These are phyloP conservation scores for Kluyveromyces sp. DNA, from an alignment of 1,139 yeast genomes.

Conservation along the genomic window DNA sequence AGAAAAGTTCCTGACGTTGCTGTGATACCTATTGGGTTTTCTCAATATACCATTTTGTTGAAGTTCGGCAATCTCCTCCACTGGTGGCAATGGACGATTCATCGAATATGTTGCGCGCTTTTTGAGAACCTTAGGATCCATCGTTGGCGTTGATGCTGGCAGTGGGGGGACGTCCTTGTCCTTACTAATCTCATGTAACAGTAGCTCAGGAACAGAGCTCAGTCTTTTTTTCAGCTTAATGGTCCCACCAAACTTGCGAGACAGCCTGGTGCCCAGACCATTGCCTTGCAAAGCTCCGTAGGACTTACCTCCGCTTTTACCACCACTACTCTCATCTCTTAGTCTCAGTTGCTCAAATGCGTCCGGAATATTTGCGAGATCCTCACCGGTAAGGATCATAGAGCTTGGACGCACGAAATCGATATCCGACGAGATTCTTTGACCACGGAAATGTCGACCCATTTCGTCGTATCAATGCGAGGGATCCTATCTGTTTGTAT, in stretches of 20 bases:
- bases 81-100: background rate
- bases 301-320: background rate
- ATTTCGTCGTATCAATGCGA: conserved; percentile 7
- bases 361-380: conserved; percentile 21
- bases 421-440: conserved; percentile 18
- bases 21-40: background rate
- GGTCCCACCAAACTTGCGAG: conserved; percentile 25
- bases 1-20: background rate
- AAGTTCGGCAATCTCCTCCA: background rate
- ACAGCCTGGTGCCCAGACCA: conserved; percentile 11
- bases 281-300: background rate
- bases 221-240: conserved; percentile 22
- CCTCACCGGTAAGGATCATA: conserved; percentile 22
- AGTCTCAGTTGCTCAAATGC: conserved; percentile 5
- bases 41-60: background rate
- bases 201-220: conserved; percentile 27
- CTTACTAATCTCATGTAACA: conserved; percentile 19
- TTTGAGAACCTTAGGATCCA: background rate
- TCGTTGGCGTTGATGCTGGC: background rate
- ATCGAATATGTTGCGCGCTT: background rate
- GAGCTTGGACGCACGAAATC: conserved; percentile 29
- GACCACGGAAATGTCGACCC: conserved; percentile 27
- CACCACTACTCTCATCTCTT: background rate
- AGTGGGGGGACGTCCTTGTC: conserved; percentile 4
- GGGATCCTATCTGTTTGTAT: too few relatives aligned